Evolutionary conservation across 306 rosid species (phyloP), one percentile per base, ranked within the genome.

Genomic region (Malus asiatica): DNA sequence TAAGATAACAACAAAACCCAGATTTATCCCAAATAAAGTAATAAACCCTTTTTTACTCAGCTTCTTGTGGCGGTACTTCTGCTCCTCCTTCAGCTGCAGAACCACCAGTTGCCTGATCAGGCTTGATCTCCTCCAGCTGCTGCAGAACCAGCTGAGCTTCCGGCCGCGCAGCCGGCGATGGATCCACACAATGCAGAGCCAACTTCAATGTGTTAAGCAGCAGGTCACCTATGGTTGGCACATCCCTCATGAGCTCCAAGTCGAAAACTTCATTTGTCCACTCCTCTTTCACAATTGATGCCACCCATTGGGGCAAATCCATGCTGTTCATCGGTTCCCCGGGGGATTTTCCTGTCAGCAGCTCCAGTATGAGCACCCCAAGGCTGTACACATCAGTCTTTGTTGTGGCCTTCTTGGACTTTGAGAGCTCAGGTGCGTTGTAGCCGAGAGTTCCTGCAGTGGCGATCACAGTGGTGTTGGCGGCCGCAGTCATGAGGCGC

Each of bases 291-390:
- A 93, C 98, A 7, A 90, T 93, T 1, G 98, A 93, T 0, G 97
- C 98, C 66, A 93, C 98, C 95, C 95, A 93, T 25, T 93, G 98
- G 0, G 98, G 98, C 83, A 93, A 87, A 48, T 93, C 98, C 89
- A 88, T 74, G 22, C 95, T 95, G 71, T 89, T 90, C 72, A 86
- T 88, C 2, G 95, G 83, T n/a, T 93, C 98, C 0, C 91, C 91
- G 0, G 98, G 98, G 0, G 96, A 89, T 45, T 93, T 93, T 3
- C 96, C 98, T 1, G 98, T 90, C 51, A 93, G 77, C 45, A 93
- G 98, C 77, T 93, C 98, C 87, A 93, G 58, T 32, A 89, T 89
- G 74, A 93, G 89, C 11, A 90, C 96, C 14, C 98, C 98, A 57
- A 93, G 88, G 78, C 93, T 89, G 81, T 93, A 93, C 8, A 85